Evolutionary conservation across 2,329 filamentous ascomycete species (phyloP).

Genomic region (Fusarium begoniae): DNA sequence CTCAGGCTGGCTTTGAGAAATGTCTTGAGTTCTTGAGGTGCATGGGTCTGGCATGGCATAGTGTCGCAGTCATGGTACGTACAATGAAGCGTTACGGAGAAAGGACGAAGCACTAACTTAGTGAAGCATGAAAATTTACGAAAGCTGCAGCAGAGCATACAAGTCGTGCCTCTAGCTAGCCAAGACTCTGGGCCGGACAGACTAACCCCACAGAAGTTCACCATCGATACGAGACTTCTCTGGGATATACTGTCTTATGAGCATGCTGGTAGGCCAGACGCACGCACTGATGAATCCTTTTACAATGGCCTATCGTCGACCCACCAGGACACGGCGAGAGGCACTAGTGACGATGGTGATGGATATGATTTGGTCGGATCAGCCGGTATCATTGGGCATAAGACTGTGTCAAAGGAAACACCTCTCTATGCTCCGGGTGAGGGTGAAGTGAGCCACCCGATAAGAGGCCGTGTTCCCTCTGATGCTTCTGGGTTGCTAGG

Average conservation of each 20-base stretch:
- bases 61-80: not conserved
- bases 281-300: not conserved
- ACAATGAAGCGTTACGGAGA: accelerated
- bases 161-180: not conserved
- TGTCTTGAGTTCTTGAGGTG: not conserved
- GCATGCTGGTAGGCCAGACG: not conserved
- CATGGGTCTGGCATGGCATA: not conserved
- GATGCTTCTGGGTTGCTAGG: not conserved
- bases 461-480: not conserved
- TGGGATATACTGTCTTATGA: not conserved
- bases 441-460: not conserved
- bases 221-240: not conserved
- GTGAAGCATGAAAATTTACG: not conserved
- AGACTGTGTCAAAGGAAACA: not conserved
- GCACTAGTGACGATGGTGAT: not conserved
- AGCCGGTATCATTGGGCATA: not conserved
- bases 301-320: not conserved
- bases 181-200: accelerated
- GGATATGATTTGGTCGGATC: not conserved
- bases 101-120: accelerated
- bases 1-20: not conserved
- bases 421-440: not conserved
- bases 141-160: not conserved
- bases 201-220: not conserved
- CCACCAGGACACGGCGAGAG: not conserved